phyloP scores from a whole-genome alignment of 495 filamentous ascomycete species.

The Haplographium delicatum region DNA sequence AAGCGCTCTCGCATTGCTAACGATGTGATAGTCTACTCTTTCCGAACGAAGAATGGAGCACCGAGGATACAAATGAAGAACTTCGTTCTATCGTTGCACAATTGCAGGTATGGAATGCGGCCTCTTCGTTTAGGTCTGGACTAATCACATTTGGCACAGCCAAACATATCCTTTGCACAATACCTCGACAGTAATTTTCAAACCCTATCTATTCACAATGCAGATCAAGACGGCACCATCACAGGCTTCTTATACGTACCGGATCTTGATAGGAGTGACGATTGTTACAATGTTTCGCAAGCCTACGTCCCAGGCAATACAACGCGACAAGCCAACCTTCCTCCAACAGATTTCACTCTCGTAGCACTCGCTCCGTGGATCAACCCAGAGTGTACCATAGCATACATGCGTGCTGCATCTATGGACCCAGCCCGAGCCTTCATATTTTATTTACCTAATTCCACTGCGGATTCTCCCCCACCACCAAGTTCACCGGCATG shows the following conservation, averaged over 20 bases:
- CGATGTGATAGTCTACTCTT: constrained; percentile 14
- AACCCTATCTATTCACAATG: constrained; percentile 61
- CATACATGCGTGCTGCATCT: constrained; percentile 61
- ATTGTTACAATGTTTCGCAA: constrained; percentile 54
- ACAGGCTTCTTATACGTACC: constrained; percentile 82
- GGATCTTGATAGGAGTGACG: constrained; percentile 46
- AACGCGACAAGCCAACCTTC: constrained; percentile 64
- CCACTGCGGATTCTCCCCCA: constrained; percentile 55
- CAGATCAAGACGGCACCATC: constrained; percentile 49
- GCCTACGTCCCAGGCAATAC: constrained; percentile 66
- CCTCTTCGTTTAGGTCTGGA: not conserved
- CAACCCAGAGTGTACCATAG: constrained; percentile 57
- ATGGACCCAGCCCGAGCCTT: constrained; percentile 56
- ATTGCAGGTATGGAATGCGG: constrained; percentile 16
- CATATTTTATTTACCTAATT: constrained; percentile 67
- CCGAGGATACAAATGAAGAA: constrained; percentile 1
- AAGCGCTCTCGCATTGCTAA: too few species aligned
- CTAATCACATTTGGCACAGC: constrained; percentile 33
- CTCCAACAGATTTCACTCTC: constrained; percentile 49
- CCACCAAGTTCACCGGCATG: constrained; percentile 51
- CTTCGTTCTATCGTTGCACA: constrained; percentile 10
- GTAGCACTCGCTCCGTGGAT: constrained; percentile 91
- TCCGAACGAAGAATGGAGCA: constrained; percentile 22
- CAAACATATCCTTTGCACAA: constrained; percentile 59
- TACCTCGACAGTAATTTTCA: constrained; percentile 55